These are phyloP conservation scores for Ganoderma leucocontextum DNA, from an alignment of 1,284 basidiomycete genomes.

Conservation along the genomic window DNA sequence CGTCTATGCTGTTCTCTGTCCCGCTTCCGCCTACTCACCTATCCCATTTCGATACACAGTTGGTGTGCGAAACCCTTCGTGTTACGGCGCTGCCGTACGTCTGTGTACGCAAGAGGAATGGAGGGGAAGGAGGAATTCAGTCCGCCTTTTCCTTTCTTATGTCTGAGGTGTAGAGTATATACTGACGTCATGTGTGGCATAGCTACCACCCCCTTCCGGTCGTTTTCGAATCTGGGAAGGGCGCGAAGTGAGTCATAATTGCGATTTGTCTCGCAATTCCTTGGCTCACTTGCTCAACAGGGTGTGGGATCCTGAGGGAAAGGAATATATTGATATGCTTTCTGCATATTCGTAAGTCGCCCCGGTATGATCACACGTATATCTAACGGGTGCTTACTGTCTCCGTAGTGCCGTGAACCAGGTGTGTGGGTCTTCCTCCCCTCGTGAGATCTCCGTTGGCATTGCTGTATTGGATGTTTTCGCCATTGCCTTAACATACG, in stretches of 20 bases:
- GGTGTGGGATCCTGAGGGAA: constrained; percentile 97
- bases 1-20: constrained; percentile 19
- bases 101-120: constrained; percentile 24
- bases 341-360: constrained; percentile 93
- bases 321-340: constrained; percentile 95
- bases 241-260: constrained; percentile 79
- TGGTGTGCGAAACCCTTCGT: constrained; percentile 14
- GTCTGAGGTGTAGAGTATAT: constrained; percentile 34
- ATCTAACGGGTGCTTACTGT: background rate
- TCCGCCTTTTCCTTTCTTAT: constrained; percentile 35
- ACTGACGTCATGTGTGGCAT: constrained; percentile 49
- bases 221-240: constrained; percentile 91
- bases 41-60: constrained; percentile 18
- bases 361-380: too few species aligned
- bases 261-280: constrained; percentile 25
- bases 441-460: background rate
- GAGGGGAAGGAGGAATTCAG: constrained; percentile 29
- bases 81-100: constrained; percentile 26
- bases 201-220: constrained; percentile 97
- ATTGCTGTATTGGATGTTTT: background rate
- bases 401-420: constrained; percentile 83
- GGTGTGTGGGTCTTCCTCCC: constrained; percentile 45
- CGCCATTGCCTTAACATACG: background rate
- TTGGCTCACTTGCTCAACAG: constrained; percentile 47
- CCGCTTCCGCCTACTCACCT: constrained; percentile 19